Evolutionary conservation across 805 yeast species (phyloP).

Genomic region (Teunomyces gatunensis): DNA sequence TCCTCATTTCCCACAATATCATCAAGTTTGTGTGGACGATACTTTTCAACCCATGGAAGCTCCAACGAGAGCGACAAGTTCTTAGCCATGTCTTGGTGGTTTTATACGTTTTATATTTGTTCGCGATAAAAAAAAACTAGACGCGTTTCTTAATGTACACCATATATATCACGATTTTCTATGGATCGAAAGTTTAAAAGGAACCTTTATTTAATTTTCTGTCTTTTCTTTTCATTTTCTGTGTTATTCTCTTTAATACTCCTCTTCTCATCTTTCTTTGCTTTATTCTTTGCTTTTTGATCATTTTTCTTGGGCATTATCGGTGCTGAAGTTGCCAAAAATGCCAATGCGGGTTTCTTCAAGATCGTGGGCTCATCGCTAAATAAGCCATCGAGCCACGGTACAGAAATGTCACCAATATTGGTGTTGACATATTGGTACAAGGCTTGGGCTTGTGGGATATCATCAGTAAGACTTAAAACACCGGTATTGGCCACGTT

Average conservation of each 20-base stretch:
- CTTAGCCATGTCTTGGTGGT: constrained; percentile 5
- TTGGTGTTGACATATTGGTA: constrained; percentile 25
- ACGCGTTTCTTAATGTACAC: background rate
- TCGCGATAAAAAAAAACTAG: background rate
- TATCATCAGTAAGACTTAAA: constrained; percentile 30
- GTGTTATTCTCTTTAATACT: background rate
- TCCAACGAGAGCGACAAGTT: constrained; percentile 22
- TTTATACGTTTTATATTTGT: no score
- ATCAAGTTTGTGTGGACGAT: constrained; percentile 72
- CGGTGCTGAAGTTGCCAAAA: constrained; percentile 48
- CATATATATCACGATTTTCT: background rate
- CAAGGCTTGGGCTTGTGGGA: constrained; percentile 26
- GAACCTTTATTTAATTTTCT: background rate
- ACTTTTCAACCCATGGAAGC: constrained; percentile 80
- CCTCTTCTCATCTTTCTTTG: background rate
- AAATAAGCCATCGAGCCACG: constrained; percentile 43
- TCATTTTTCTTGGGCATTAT: constrained; percentile 23
- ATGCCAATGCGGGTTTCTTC: constrained; percentile 37
- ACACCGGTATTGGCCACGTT: constrained; percentile 29
- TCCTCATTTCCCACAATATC: constrained; percentile 95
- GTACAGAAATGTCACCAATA: constrained; percentile 39
- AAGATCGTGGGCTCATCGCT: constrained; percentile 15
- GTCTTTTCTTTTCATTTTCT: background rate
- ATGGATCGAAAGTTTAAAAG: no score
- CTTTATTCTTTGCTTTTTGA: constrained; percentile 17